Evolutionary conservation across 108 stramenopile species (phyloP).

Genomic region (Pseudonitzschia multiseries): DNA sequence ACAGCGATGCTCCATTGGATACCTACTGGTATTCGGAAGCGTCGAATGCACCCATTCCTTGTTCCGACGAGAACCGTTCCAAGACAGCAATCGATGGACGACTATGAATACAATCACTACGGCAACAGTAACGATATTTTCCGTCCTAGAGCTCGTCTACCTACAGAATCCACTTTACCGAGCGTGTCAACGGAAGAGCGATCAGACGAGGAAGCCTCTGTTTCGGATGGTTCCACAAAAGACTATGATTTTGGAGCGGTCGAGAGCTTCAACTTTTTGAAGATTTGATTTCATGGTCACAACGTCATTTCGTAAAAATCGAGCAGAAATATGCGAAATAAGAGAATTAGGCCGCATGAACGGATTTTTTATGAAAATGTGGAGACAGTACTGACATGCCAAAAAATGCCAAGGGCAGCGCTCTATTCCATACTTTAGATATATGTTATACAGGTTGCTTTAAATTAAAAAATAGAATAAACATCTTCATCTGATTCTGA

Average conservation of each 20-base stretch:
- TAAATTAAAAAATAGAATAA: no score
- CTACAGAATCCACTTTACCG: constrained; percentile 34
- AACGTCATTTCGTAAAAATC: not conserved
- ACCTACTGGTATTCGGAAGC: not conserved
- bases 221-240: not conserved
- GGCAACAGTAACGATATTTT: constrained; percentile 7
- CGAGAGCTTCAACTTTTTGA: constrained; percentile 22
- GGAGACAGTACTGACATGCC: no score
- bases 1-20: not conserved
- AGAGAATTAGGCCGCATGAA: not conserved
- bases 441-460: no score
- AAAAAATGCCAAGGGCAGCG: no score
- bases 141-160: constrained; percentile 21
- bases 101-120: not conserved
- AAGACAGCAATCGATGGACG: not conserved
- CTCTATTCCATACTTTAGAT: no score
- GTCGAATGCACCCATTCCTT: constrained; percentile 11
- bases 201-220: constrained; percentile 18
- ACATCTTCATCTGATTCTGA: no score
- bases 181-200: constrained; percentile 24
- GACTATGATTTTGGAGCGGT: constrained; percentile 20
- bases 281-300: constrained; percentile 24
- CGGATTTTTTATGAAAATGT: no score
- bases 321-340: not conserved
- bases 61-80: not conserved